Conservation (phyloP, 2,329 filamentous ascomycete genomes). For the Conoideocrella luteorostrata region DNA sequence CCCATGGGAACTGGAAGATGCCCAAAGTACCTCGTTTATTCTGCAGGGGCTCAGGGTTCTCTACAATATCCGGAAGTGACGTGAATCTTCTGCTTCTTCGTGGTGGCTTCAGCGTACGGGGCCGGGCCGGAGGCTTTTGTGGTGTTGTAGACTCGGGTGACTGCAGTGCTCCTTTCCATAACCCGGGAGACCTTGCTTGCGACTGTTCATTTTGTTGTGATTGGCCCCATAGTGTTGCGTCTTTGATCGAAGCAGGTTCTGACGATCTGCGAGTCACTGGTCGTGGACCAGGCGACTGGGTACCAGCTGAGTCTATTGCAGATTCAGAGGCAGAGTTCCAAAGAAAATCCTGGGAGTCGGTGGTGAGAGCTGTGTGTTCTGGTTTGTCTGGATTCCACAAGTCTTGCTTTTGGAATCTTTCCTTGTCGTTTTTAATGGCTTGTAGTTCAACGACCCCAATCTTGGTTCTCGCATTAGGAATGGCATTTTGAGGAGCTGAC, state of each 20-base stretch:
- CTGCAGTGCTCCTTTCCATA: too few relatives aligned
- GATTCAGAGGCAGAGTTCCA: slow-evolving; percentile 1
- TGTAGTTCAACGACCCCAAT: background rate
- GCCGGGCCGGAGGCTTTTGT: slow-evolving; percentile 29
- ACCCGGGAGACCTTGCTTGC: background rate
- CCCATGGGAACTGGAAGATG: slow-evolving; percentile 62
- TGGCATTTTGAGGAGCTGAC: background rate
- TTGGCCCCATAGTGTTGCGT: background rate
- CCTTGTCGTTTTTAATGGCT: background rate
- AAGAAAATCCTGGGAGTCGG: background rate
- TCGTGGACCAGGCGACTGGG: background rate
- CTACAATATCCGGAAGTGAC: slow-evolving; percentile 55
- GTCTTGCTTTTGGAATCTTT: background rate
- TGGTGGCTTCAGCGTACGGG: slow-evolving; percentile 45
- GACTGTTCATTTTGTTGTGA: background rate
- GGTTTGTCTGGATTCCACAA: background rate
- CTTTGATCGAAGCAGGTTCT: background rate
- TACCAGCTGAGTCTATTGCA: background rate
- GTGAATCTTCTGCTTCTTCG: slow-evolving; percentile 52
- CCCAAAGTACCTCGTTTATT: slow-evolving; percentile 54
- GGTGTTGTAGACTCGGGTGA: slow-evolving; percentile 1
- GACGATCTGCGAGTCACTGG: background rate
- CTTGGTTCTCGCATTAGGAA: background rate
- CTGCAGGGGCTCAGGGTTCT: slow-evolving; percentile 53
- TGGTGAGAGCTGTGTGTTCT: background rate